These are phyloP conservation scores for Boehmeria nivea DNA, from an alignment of 306 rosid species.

Conservation along the genomic window DNA sequence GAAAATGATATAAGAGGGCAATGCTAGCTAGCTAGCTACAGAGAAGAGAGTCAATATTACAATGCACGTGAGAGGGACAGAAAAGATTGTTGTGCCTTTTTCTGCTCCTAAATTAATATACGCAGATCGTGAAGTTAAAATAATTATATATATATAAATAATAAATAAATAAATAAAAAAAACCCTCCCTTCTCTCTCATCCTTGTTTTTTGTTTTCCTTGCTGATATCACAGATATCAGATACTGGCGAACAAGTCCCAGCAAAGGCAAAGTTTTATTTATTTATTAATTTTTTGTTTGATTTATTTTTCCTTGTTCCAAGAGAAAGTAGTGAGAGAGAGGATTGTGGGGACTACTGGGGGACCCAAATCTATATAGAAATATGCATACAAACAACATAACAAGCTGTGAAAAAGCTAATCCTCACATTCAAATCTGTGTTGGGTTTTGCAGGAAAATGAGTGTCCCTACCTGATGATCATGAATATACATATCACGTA, in stretches of 20 bases:
- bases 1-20: background rate
- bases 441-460: constrained; percentile 49
- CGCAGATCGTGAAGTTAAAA: constrained; percentile 37
- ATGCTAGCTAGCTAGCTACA: background rate
- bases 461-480: constrained; percentile 21
- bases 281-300: background rate
- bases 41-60: too few relatives aligned
- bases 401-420: constrained; percentile 69
- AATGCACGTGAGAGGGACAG: constrained; percentile 63
- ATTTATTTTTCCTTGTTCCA: constrained; percentile 20
- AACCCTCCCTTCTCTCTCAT: constrained; percentile 21
- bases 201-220: too few relatives aligned
- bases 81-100: constrained; percentile 46
- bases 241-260: too few relatives aligned
- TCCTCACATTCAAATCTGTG: constrained; percentile 77
- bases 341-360: constrained; percentile 14
- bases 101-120: background rate
- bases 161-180: constrained; percentile 6
- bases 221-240: too few relatives aligned
- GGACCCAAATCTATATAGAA: constrained; percentile 85
- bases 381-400: constrained; percentile 63
- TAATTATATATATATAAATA: background rate
- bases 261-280: too few relatives aligned
- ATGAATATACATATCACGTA: constrained; percentile 36
- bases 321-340: constrained; percentile 8